phyloP scores from a whole-genome alignment of 2,329 filamentous ascomycete genomes.

The Pestalotiopsis sp. region DNA sequence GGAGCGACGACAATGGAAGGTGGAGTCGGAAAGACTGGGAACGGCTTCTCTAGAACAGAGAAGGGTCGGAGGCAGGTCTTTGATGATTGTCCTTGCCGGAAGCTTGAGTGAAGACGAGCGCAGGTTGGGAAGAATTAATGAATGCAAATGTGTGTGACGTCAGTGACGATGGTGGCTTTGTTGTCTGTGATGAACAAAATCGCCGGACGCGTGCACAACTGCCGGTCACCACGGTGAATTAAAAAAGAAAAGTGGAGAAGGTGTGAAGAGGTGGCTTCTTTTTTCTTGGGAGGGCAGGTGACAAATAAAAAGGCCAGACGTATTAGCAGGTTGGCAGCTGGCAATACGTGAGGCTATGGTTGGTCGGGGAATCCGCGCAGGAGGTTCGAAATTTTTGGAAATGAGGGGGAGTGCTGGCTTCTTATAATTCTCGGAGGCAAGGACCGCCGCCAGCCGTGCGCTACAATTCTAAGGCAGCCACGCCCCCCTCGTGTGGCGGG shows the following conservation, averaged over 20 bases:
- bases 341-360: slow-evolving; percentile 42
- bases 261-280: slow-evolving; percentile 1
- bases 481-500: slow-evolving; percentile 35
- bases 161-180: slow-evolving; percentile 17
- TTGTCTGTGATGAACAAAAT: slow-evolving; percentile 9
- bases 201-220: slow-evolving; percentile 10
- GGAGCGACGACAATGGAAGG: background rate
- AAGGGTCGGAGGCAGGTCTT: background rate
- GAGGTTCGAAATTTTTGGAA: slow-evolving; percentile 48
- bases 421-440: slow-evolving; percentile 56
- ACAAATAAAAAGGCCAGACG: slow-evolving; percentile 23
- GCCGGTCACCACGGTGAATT: background rate
- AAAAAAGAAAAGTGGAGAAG: slow-evolving; percentile 3
- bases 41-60: slow-evolving; percentile 8
- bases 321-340: slow-evolving; percentile 28
- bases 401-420: slow-evolving; percentile 55
- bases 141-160: slow-evolving; percentile 18
- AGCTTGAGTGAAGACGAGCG: background rate
- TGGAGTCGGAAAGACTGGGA: slow-evolving; percentile 2
- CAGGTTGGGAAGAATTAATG: slow-evolving; percentile 5
- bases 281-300: background rate
- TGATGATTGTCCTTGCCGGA: slow-evolving; percentile 2
- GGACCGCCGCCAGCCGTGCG: slow-evolving; percentile 26
- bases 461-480: slow-evolving; percentile 30
- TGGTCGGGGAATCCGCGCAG: slow-evolving; percentile 60